These are phyloP conservation scores for Mycogone perniciosa DNA, from an alignment of 2,329 filamentous ascomycete species.

Conservation along the genomic window DNA sequence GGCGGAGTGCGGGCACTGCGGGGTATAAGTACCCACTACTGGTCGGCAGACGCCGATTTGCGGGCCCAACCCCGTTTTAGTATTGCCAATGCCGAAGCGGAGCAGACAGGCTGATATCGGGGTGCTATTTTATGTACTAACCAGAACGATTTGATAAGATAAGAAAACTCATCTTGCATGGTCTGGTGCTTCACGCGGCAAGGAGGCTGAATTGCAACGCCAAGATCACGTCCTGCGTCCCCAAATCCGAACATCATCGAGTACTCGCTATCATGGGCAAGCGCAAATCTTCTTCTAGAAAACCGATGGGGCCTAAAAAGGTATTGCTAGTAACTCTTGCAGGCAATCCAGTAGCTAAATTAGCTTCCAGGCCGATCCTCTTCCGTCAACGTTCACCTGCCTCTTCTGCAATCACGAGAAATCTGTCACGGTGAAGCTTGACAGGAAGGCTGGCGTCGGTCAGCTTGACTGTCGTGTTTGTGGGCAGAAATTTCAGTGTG, in stretches of 20 bases:
- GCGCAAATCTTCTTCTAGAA: conserved; percentile 84
- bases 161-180: neutral
- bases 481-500: conserved; percentile 87
- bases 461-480: conserved; percentile 87
- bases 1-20: neutral
- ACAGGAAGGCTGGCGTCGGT: conserved; percentile 86
- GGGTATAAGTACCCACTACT: neutral
- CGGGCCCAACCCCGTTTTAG: conserved; percentile 8
- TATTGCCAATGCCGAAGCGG: neutral
- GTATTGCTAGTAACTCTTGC: conserved; percentile 36
- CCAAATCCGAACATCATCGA: neutral
- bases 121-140: neutral
- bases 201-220: neutral
- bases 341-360: neutral
- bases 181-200: neutral
- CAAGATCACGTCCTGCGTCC: conserved; percentile 1
- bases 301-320: conserved; percentile 77
- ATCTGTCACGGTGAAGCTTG: conserved; percentile 81
- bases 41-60: conserved; percentile 12
- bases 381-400: conserved; percentile 84
- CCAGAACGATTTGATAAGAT: neutral
- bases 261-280: conserved; percentile 60
- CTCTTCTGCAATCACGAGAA: conserved; percentile 99
- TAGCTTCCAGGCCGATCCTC: conserved; percentile 53
- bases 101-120: neutral